Percentiles rank a stretch among this genome's conserved stretches.
Conservation (phyloP, 352 stramenopile species). For the Phytophthora brassicae region DNA sequence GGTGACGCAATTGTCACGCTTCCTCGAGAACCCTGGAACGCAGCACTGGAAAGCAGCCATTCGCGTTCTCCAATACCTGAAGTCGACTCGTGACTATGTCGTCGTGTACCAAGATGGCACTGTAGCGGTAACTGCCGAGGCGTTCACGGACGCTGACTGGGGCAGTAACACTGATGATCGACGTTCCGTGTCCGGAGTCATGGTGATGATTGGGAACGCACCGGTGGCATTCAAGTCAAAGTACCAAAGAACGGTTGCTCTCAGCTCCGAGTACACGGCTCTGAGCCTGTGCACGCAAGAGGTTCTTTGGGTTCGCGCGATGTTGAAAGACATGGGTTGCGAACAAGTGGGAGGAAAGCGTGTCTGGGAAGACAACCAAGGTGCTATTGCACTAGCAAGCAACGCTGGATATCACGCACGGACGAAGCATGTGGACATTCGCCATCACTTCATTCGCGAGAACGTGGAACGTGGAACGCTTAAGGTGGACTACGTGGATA, state of each 20-base stretch:
- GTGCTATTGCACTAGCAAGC: too few species aligned
- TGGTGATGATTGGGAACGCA: conserved; percentile 1
- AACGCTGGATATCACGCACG: too few species aligned
- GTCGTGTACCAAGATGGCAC: not conserved
- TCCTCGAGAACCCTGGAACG: not conserved
- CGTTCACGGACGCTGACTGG: not conserved
- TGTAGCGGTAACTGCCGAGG: not conserved
- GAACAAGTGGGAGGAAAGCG: not conserved
- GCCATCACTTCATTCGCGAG: too few species aligned
- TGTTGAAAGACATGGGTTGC: conserved; percentile 2
- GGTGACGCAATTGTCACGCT: too few species aligned
- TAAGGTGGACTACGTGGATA: too few species aligned
- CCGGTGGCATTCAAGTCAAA: conserved; percentile 8
- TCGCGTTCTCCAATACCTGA: conserved; percentile 1
- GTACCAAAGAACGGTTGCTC: conserved; percentile 6
- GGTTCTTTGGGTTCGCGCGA: conserved; percentile 1
- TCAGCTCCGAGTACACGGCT: conserved; percentile 18
- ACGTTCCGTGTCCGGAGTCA: too few species aligned
- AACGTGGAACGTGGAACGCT: too few species aligned
- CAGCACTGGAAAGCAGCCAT: not conserved
- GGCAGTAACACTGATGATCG: conserved; percentile 1
- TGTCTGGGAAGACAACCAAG: conserved; percentile 17
- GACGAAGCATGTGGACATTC: too few species aligned
- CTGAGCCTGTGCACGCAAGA: conserved; percentile 5
- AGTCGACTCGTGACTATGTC: too few species aligned